Evolutionary conservation across 257 asterid species (phyloP).

Genomic region (Scutellaria baicalensis): DNA sequence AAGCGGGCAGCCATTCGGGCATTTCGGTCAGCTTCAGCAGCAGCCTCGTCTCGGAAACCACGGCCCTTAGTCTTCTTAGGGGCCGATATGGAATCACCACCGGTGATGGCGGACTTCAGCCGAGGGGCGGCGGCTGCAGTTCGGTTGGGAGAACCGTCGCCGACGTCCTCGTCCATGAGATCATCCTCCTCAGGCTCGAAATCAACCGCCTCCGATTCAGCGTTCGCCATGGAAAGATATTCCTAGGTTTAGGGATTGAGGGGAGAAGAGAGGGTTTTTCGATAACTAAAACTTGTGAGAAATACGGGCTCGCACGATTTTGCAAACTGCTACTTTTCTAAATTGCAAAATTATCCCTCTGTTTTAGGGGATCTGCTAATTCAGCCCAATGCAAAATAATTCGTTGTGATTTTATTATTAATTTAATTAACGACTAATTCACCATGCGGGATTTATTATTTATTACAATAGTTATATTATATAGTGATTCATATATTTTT

Average conservation of each 20-base stretch:
- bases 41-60: constrained; percentile 80
- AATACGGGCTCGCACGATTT: too few species aligned
- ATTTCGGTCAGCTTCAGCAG: constrained; percentile 77
- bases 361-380: too few species aligned
- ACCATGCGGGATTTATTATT: too few species aligned
- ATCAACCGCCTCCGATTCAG: constrained; percentile 81
- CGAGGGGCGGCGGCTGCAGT: constrained; percentile 44
- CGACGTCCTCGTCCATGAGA: constrained; percentile 92
- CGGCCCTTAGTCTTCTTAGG: constrained; percentile 95
- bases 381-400: too few species aligned
- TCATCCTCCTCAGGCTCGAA: constrained; percentile 98
- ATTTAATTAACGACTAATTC: too few species aligned
- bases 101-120: constrained; percentile 80
- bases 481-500: too few species aligned
- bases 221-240: constrained; percentile 60
- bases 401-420: too few species aligned
- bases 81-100: constrained; percentile 51
- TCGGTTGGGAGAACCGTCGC: constrained; percentile 47
- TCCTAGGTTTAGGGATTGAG: constrained; percentile 3
- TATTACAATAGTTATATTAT: too few species aligned
- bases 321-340: too few species aligned
- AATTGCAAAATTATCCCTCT: too few species aligned
- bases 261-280: constrained; percentile 2
- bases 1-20: constrained; percentile 88
- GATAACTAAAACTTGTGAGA: too few species aligned